These are phyloP conservation scores for Abrus pulchellus DNA, from an alignment of 306 rosid genomes.

Conservation along the genomic window DNA sequence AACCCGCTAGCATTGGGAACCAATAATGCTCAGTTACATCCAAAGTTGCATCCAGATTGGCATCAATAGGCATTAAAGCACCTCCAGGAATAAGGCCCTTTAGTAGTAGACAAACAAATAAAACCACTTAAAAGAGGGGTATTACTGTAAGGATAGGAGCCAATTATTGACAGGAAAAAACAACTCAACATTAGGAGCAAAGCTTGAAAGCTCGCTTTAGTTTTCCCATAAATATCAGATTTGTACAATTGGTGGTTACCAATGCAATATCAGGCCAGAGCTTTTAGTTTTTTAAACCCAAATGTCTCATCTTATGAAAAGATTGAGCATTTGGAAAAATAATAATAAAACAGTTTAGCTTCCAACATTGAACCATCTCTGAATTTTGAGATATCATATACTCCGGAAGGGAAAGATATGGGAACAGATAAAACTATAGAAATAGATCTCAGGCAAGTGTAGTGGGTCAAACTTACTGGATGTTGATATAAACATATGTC, in stretches of 20 bases:
- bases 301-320: conserved; percentile 24
- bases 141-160: background rate
- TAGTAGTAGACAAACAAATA: conserved; percentile 45
- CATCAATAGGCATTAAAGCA: conserved; percentile 86
- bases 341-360: conserved; percentile 1
- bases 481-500: conserved; percentile 14
- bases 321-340: conserved; percentile 30
- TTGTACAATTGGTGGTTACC: conserved; percentile 1
- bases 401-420: conserved; percentile 16
- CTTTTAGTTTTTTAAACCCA: background rate
- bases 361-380: conserved; percentile 21
- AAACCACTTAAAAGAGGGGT: conserved; percentile 19
- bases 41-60: conserved; percentile 61
- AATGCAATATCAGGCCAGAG: conserved; percentile 32
- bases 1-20: conserved; percentile 99
- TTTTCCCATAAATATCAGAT: conserved; percentile 33
- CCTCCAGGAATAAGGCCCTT: conserved; percentile 99
- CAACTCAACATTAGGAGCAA: conserved; percentile 21
- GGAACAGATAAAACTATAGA: conserved; percentile 9
- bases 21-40: conserved; percentile 98
- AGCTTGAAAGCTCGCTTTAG: conserved; percentile 4
- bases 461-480: conserved; percentile 9
- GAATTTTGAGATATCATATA: conserved; percentile 21
- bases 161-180: conserved; percentile 1
- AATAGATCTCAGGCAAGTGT: conserved; percentile 18